A percentile compares a stretch with the other conserved stretches of the same genome.
Evolutionary conservation across 2,329 filamentous ascomycete species (phyloP).

Genomic region (Colletotrichum incanum): DNA sequence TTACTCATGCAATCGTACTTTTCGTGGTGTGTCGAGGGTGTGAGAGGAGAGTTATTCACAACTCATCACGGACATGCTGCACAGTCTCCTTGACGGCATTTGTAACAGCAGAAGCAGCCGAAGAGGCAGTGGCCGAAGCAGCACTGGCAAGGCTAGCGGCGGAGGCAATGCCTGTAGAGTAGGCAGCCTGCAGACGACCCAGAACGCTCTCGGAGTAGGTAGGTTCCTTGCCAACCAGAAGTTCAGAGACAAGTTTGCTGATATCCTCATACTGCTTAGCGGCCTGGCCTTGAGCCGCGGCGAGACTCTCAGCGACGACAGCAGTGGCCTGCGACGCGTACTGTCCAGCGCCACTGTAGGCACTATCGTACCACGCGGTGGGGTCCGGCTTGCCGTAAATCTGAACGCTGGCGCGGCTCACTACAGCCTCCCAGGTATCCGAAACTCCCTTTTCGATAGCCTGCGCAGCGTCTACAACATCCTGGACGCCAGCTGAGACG

Average conservation of each 20-base stretch:
- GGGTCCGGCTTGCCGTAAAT: constrained; percentile 78
- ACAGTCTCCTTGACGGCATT: constrained; percentile 60
- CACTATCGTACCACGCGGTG: constrained; percentile 69
- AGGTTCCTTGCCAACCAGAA: constrained; percentile 83
- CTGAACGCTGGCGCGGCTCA: constrained; percentile 77
- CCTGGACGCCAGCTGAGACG: constrained; percentile 47
- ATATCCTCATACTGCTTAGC: constrained; percentile 79
- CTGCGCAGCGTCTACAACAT: constrained; percentile 62
- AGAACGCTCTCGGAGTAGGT: constrained; percentile 87
- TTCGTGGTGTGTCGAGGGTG: constrained; percentile 4
- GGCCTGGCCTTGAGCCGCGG: constrained; percentile 74
- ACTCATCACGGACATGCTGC: constrained; percentile 57
- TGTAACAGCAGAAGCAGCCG: constrained; percentile 50
- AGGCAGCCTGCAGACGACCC: constrained; percentile 79
- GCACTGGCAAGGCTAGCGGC: constrained; percentile 61
- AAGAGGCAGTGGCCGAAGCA: constrained; percentile 48
- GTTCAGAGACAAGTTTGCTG: constrained; percentile 81
- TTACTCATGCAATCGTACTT: constrained; percentile 42
- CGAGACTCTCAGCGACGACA: constrained; percentile 55
- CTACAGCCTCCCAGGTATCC: constrained; percentile 58
- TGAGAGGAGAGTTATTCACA: constrained; percentile 50
- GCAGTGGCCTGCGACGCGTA: constrained; percentile 75
- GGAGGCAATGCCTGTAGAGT: constrained; percentile 76
- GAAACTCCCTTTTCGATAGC: constrained; percentile 57
- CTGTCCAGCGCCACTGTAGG: constrained; percentile 65